Evolutionary conservation across 495 filamentous ascomycete species (phyloP).

Genomic region (Penicillium turbatum): DNA sequence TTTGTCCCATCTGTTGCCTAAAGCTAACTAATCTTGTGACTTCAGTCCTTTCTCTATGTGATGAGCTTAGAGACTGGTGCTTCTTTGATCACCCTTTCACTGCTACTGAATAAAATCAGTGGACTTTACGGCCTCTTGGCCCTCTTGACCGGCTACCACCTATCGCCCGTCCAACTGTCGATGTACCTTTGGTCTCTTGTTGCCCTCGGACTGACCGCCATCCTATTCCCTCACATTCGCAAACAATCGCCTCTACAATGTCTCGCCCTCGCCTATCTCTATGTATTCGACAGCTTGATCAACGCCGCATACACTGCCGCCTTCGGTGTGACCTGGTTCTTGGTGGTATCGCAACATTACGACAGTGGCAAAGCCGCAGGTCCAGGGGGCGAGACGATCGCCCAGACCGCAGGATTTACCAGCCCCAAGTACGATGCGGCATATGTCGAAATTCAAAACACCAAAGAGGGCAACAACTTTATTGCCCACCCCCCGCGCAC

Average conservation of each 20-base stretch:
- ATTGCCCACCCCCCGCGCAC: constrained; percentile 28
- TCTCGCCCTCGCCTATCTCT: constrained; percentile 69
- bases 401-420: constrained; percentile 65
- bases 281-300: constrained; percentile 71
- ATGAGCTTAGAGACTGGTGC: constrained; percentile 83
- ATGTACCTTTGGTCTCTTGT: constrained; percentile 82
- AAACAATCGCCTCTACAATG: constrained; percentile 63
- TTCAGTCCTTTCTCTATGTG: constrained; percentile 67
- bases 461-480: constrained; percentile 23
- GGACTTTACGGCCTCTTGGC: constrained; percentile 86
- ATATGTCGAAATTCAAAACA: constrained; percentile 25
- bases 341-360: constrained; percentile 57
- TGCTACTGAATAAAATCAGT: constrained; percentile 83
- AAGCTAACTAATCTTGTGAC: constrained; percentile 24
- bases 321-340: constrained; percentile 81
- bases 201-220: constrained; percentile 55
- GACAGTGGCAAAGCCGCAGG: constrained; percentile 39
- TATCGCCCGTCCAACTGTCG: constrained; percentile 65
- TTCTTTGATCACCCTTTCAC: constrained; percentile 70
- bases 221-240: constrained; percentile 67
- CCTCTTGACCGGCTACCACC: constrained; percentile 66
- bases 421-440: constrained; percentile 58
- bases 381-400: constrained; percentile 51
- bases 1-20: constrained; percentile 6
- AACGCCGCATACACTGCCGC: constrained; percentile 73